These are phyloP conservation scores for Aureobasidium sp. DNA, from an alignment of 2,329 filamentous ascomycete species.

Conservation along the genomic window DNA sequence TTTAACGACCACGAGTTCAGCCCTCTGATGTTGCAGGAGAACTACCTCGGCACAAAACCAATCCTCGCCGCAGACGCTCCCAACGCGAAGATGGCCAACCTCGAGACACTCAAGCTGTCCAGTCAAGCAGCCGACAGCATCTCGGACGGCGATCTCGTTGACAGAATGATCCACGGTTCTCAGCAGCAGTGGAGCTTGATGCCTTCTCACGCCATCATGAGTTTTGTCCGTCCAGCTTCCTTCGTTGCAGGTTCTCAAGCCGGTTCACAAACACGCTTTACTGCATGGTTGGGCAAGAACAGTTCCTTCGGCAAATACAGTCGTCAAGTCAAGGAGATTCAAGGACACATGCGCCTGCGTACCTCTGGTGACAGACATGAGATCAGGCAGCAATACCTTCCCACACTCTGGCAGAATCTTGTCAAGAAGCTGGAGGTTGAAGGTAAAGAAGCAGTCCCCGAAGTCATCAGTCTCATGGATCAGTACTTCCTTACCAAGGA, in stretches of 20 bases:
- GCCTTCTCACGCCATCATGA: slow-evolving; percentile 93
- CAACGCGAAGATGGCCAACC: slow-evolving; percentile 54
- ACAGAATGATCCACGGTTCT: slow-evolving; percentile 95
- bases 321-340: slow-evolving; percentile 84
- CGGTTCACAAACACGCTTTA: slow-evolving; percentile 64
- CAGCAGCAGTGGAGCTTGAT: slow-evolving; percentile 98
- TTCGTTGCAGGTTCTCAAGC: slow-evolving; percentile 72
- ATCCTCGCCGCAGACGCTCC: slow-evolving; percentile 51
- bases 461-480: slow-evolving; percentile 93
- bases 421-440: slow-evolving; percentile 67
- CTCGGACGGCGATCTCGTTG: slow-evolving; percentile 91
- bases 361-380: slow-evolving; percentile 89
- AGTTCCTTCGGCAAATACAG: slow-evolving; percentile 72
- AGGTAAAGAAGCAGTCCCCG: slow-evolving; percentile 73
- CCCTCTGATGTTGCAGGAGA: slow-evolving; percentile 95
- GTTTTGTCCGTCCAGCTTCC: slow-evolving; percentile 84
- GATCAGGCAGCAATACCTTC: slow-evolving; percentile 88
- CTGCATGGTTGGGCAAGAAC: slow-evolving; percentile 90
- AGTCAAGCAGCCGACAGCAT: slow-evolving; percentile 92
- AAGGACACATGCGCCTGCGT: slow-evolving; percentile 90
- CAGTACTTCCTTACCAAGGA: slow-evolving; percentile 92
- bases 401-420: slow-evolving; percentile 75
- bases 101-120: slow-evolving; percentile 79
- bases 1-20: slow-evolving; percentile 99
- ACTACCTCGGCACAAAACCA: slow-evolving; percentile 83